Percentiles rank a stretch among this genome's conserved stretches.
phyloP scores from a whole-genome alignment of 805 yeast species.

The Vanderwaltozyma verrucispora region DNA sequence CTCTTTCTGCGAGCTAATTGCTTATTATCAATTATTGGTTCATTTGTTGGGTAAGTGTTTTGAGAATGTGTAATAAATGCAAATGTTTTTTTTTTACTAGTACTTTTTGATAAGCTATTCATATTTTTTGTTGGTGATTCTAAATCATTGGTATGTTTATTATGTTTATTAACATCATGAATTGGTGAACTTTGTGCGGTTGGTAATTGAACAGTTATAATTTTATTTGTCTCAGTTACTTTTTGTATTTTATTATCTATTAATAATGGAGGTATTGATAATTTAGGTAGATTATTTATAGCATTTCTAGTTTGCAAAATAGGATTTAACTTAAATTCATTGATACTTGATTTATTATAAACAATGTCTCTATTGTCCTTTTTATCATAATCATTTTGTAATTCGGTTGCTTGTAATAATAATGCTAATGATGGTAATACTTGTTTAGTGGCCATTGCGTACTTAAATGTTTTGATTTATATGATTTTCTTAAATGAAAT shows the following conservation, averaged over 20 bases:
- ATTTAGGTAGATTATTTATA: neutral
- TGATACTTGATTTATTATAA: no score
- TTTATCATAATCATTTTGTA: conserved; percentile 1
- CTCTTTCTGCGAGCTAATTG: conserved; percentile 89
- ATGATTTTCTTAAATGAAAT: no score
- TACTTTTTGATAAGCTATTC: conserved; percentile 15
- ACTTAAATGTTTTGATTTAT: no score
- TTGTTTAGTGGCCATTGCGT: neutral
- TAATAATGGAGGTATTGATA: neutral
- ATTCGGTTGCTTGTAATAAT: conserved; percentile 1
- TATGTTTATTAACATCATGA: neutral
- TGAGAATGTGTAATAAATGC: conserved; percentile 94
- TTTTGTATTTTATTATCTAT: neutral
- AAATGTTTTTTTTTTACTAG: conserved; percentile 34
- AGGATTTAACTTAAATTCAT: no score
- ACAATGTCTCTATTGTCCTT: no score
- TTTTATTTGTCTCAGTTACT: neutral
- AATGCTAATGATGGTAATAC: conserved; percentile 1
- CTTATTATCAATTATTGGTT: conserved; percentile 78
- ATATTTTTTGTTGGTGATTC: neutral
- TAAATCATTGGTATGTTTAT: no score
- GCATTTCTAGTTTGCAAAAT: no score
- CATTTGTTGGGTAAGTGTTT: conserved; percentile 72
- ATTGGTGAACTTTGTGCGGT: conserved; percentile 1
- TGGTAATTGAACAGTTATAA: neutral